A percentile compares a stretch with the other conserved stretches of the same genome.
Evolutionary conservation across 305 asterid species (phyloP).

Genomic region (Ajuga reptans): DNA sequence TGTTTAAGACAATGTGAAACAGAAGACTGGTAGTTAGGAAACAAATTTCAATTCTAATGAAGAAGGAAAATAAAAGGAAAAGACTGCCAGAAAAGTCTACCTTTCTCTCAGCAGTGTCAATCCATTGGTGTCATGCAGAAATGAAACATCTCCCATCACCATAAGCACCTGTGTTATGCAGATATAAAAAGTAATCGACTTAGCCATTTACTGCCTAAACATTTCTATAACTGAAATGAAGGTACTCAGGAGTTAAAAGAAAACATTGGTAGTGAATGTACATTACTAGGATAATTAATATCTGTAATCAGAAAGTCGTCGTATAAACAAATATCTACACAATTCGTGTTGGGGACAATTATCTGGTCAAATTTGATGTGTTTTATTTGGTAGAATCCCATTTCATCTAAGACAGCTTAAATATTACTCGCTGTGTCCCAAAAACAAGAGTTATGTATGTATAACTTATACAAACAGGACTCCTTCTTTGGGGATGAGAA

Average conservation of each 20-base stretch:
- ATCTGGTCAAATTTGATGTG: background rate
- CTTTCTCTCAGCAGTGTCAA: constrained; percentile 60
- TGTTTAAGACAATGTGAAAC: constrained; percentile 13
- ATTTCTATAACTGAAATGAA: background rate
- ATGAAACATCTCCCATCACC: constrained; percentile 86
- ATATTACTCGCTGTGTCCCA: too few relatives aligned
- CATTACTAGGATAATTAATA: background rate
- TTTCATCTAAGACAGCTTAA: too few relatives aligned
- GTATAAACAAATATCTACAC: background rate
- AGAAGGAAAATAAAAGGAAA: constrained; percentile 1
- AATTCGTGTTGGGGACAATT: background rate
- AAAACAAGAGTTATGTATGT: too few relatives aligned
- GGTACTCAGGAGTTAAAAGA: background rate
- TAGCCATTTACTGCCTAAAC: background rate
- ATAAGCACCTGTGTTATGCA: constrained; percentile 54
- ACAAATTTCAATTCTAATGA: background rate
- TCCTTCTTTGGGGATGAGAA: too few relatives aligned
- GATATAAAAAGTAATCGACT: background rate
- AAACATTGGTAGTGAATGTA: background rate
- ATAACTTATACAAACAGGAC: too few relatives aligned
- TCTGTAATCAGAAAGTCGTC: background rate
- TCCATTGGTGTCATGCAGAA: constrained; percentile 95
- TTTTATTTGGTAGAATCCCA: too few relatives aligned
- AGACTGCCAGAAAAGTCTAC: constrained; percentile 28
- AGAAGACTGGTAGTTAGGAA: constrained; percentile 1